Evolutionary conservation across 805 yeast genomes (phyloP).

Genomic region (Candida vartiovaarae): DNA sequence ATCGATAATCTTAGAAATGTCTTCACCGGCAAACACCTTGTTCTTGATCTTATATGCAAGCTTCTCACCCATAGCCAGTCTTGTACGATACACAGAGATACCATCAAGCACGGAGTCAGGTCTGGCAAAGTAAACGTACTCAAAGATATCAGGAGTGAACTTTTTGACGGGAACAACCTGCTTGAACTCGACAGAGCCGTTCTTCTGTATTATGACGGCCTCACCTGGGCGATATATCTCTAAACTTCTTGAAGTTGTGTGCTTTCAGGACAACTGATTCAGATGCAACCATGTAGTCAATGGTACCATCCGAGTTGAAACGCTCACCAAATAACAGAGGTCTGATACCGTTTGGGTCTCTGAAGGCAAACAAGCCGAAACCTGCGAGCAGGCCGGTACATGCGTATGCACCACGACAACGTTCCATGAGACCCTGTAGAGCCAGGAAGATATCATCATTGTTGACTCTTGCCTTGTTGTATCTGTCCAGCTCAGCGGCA

Average conservation of each 20-base stretch:
- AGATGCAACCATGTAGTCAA: slow-evolving; percentile 90
- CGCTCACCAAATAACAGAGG: slow-evolving; percentile 88
- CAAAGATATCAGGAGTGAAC: slow-evolving; percentile 94
- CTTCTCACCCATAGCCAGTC: slow-evolving; percentile 90
- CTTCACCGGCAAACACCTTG: slow-evolving; percentile 36
- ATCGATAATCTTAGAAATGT: slow-evolving; percentile 57
- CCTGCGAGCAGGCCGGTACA: slow-evolving; percentile 95
- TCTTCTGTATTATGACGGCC: slow-evolving; percentile 88
- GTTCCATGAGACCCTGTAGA: slow-evolving; percentile 68
- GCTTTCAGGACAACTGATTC: slow-evolving; percentile 94
- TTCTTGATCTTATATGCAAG: slow-evolving; percentile 63
- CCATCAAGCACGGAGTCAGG: slow-evolving; percentile 97
- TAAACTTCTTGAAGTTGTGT: slow-evolving; percentile 70
- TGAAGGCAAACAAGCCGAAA: slow-evolving; percentile 88
- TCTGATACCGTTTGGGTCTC: slow-evolving; percentile 96
- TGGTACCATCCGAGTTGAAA: slow-evolving; percentile 53
- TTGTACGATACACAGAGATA: slow-evolving; percentile 88
- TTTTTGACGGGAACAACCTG: slow-evolving; percentile 75
- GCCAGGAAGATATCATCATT: slow-evolving; percentile 86
- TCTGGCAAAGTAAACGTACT: slow-evolving; percentile 96
- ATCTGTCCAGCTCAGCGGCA: slow-evolving; percentile 85
- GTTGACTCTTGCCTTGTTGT: slow-evolving; percentile 89
- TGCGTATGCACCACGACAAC: slow-evolving; percentile 95
- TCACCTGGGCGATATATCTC: slow-evolving; percentile 93
- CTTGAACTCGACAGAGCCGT: slow-evolving; percentile 66